Conservation (phyloP, 805 yeast genomes). For the Kuraishia ogatae region DNA sequence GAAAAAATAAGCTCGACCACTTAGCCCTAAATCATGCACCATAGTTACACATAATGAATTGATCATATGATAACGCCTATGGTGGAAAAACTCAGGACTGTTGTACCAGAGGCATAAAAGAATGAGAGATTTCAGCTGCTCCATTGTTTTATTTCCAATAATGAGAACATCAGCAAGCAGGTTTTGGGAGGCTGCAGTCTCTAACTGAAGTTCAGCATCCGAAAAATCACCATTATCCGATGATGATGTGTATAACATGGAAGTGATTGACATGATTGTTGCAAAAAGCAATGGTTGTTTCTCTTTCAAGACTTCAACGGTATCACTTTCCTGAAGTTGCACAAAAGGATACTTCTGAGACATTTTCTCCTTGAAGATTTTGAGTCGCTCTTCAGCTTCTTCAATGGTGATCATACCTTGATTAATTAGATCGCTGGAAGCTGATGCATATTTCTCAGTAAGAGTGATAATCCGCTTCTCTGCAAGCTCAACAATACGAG, state of each 20-base stretch:
- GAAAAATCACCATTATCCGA: constrained; percentile 16
- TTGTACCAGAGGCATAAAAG: constrained; percentile 73
- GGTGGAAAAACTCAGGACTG: constrained; percentile 73
- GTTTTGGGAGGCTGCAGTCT: constrained; percentile 42
- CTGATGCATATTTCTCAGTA: constrained; percentile 13
- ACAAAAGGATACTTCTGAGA: constrained; percentile 48
- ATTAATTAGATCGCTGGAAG: constrained; percentile 39
- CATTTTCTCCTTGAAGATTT: constrained; percentile 37
- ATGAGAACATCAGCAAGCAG: constrained; percentile 53
- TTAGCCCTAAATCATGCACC: constrained; percentile 70
- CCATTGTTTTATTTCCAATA: constrained; percentile 62
- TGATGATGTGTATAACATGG: constrained; percentile 23
- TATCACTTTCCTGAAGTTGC: constrained; percentile 33
- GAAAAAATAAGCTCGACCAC: constrained; percentile 38
- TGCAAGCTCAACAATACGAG: constrained; percentile 38
- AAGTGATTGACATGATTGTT: constrained; percentile 54
- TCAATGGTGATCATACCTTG: constrained; percentile 46
- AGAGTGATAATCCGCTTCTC: constrained; percentile 29
- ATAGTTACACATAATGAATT: constrained; percentile 56
- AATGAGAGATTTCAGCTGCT: constrained; percentile 53
- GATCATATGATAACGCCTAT: constrained; percentile 68
- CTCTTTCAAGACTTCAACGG: constrained; percentile 38
- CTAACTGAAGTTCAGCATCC: constrained; percentile 37
- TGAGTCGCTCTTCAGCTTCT: constrained; percentile 50
- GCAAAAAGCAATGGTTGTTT: constrained; percentile 55